phyloP scores from a whole-genome alignment of 345 rosid species.

The Chamaenerion angustifolium region DNA sequence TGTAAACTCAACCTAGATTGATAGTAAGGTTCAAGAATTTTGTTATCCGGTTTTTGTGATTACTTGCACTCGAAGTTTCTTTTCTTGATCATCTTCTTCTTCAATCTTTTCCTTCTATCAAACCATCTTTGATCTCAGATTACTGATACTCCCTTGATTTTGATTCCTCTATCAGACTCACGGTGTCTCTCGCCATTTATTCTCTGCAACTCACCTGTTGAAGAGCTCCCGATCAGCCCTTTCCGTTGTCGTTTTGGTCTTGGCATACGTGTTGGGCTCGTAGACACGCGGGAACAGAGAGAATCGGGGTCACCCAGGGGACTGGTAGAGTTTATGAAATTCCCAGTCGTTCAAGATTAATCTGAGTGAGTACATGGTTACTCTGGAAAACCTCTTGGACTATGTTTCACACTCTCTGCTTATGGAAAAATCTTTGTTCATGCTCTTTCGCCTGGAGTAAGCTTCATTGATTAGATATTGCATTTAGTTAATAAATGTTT shows the following conservation, averaged over 20 bases:
- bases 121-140: no score
- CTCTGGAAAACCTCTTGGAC: conserved; percentile 78
- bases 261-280: background rate
- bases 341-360: conserved; percentile 41
- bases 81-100: no score
- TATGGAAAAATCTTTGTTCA: conserved; percentile 74
- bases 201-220: conserved; percentile 28
- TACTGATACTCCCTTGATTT: no score
- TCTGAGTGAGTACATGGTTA: conserved; percentile 89
- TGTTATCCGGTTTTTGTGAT: no score
- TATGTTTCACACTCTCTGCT: conserved; percentile 56
- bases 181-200: conserved; percentile 12
- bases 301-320: conserved; percentile 7
- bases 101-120: no score
- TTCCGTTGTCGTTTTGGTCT: conserved; percentile 4
- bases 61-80: no score
- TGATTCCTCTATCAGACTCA: no score
- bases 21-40: no score
- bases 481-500: background rate
- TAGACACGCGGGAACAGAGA: background rate
- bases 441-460: conserved; percentile 72
- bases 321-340: conserved; percentile 22
- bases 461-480: background rate
- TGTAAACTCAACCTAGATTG: no score
- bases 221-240: conserved; percentile 15